These are phyloP conservation scores for Acer negundo DNA, from an alignment of 345 rosid species.

Conservation along the genomic window DNA sequence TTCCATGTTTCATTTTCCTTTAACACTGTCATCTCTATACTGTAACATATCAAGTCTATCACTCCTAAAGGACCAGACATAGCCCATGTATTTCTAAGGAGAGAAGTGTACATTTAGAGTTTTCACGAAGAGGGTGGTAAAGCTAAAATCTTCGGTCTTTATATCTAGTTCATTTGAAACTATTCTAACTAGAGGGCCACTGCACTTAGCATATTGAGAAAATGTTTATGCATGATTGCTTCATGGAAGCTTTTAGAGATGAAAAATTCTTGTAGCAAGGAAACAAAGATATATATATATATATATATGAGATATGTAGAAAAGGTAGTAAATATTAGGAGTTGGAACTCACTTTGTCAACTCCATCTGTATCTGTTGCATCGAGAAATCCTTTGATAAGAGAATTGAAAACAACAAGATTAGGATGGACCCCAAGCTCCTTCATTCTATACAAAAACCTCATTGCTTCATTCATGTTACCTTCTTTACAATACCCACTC, in stretches of 20 bases:
- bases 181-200: neutral
- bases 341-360: conserved; percentile 64
- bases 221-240: neutral
- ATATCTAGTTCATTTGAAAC: neutral
- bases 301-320: neutral
- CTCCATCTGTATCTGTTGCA: conserved; percentile 61
- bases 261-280: neutral
- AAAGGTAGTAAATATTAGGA: neutral
- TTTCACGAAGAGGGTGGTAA: neutral
- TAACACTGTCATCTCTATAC: neutral
- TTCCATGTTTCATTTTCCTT: neutral
- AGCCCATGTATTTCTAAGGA: neutral
- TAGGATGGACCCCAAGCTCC: conserved; percentile 82
- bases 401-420: conserved; percentile 78
- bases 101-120: neutral
- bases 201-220: neutral
- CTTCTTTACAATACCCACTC: conserved; percentile 83
- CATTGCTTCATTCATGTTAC: conserved; percentile 72
- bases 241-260: neutral
- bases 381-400: conserved; percentile 84
- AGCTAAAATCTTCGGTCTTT: neutral
- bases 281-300: neutral
- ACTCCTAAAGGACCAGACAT: neutral
- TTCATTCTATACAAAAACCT: conserved; percentile 78
- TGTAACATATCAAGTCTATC: neutral